These are phyloP conservation scores for Cicer bijugum DNA, from an alignment of 306 rosid species.

Conservation along the genomic window DNA sequence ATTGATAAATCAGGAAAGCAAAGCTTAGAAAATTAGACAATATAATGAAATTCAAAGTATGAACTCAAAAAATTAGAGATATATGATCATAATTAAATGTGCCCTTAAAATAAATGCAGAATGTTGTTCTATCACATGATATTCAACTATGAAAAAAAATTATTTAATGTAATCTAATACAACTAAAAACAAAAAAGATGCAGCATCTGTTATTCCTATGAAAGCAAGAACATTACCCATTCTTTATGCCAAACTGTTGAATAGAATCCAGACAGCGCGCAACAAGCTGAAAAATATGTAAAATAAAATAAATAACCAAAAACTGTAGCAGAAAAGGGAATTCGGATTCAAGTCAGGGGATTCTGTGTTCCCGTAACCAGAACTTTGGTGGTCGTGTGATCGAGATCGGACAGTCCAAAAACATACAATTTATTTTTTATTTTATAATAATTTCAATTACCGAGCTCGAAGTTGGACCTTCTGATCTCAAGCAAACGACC, in stretches of 20 bases:
- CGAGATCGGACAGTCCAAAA: no score
- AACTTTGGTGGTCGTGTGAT: no score
- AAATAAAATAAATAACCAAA: neutral
- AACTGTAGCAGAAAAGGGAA: neutral
- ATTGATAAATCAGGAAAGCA: conserved; percentile 41
- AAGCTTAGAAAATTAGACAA: conserved; percentile 38
- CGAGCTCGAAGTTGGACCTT: no score
- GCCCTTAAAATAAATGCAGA: conserved; percentile 13
- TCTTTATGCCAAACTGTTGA: conserved; percentile 51
- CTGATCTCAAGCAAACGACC: no score
- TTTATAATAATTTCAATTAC: no score
- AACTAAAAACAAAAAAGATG: conserved; percentile 31
- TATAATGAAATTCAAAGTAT: neutral
- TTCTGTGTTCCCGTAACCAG: no score
- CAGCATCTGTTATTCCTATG: conserved; percentile 1
- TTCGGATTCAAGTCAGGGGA: no score
- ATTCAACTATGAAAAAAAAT: conserved; percentile 30
- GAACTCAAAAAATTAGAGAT: conserved; percentile 34
- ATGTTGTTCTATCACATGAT: conserved; percentile 15
- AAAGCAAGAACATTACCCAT: conserved; percentile 64
- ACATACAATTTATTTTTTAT: no score
- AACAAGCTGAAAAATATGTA: conserved; percentile 70
- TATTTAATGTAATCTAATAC: conserved; percentile 4
- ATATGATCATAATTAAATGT: neutral
- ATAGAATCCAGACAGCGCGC: conserved; percentile 65